Evolutionary conservation across 176 grass and related monocot genomes (phyloP).

Genomic region (Avena sativa): DNA sequence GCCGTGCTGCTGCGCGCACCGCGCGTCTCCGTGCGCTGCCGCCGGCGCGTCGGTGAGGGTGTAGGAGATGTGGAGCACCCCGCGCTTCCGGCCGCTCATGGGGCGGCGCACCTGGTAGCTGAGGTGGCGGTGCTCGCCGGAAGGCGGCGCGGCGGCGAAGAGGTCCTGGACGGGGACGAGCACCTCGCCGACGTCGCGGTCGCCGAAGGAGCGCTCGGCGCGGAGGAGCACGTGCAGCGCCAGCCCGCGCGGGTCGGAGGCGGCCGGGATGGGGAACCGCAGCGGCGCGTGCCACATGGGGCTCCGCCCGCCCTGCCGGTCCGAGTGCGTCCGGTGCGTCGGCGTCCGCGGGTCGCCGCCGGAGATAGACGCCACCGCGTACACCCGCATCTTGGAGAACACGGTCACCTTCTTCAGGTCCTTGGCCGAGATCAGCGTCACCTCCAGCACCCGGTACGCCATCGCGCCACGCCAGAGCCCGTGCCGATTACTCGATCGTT

Average conservation of each 20-base stretch:
- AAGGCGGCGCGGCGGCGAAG: background rate
- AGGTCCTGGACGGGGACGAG: conserved; percentile 63
- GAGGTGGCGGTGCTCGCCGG: conserved; percentile 26
- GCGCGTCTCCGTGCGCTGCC: background rate
- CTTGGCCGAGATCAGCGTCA: conserved; percentile 81
- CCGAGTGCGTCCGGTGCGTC: conserved; percentile 65
- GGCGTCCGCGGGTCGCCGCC: conserved; percentile 57
- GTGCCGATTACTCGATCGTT: background rate
- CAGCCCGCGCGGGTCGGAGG: conserved; percentile 40
- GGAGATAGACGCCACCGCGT: conserved; percentile 71
- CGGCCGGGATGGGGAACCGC: conserved; percentile 46
- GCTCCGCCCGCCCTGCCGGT: conserved; percentile 56
- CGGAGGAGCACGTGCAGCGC: conserved; percentile 66
- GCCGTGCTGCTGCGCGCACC: background rate
- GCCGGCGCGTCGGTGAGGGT: conserved; percentile 39
- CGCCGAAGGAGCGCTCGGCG: conserved; percentile 60
- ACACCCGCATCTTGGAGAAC: conserved; percentile 86
- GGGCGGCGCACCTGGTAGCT: conserved; percentile 64
- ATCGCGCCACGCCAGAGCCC: background rate
- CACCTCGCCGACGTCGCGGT: conserved; percentile 78
- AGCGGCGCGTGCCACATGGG: conserved; percentile 69
- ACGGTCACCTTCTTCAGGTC: conserved; percentile 80
- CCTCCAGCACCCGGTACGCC: conserved; percentile 63
- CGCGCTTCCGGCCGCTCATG: conserved; percentile 47
- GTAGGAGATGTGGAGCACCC: conserved; percentile 65